A percentile compares a stretch with the other conserved stretches of the same genome.
Conservation (phyloP, 2,329 filamentous ascomycete genomes). For the Talaromyces sp. region DNA sequence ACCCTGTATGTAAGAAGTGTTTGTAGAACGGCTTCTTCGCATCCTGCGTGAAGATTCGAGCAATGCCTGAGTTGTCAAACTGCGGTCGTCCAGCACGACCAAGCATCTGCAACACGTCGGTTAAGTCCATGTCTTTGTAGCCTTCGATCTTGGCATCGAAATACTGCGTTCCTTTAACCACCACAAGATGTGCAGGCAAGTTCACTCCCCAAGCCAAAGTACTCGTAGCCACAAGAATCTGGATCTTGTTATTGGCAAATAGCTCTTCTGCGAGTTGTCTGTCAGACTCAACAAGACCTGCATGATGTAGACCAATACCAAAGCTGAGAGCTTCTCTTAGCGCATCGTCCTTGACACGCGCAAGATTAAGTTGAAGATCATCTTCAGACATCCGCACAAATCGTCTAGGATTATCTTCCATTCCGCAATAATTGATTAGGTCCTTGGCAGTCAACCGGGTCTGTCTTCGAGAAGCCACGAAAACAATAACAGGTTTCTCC, state of each 20-base stretch:
- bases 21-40: constrained; percentile 99
- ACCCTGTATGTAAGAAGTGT: constrained; percentile 96
- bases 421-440: constrained; percentile 92
- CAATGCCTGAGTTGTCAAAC: constrained; percentile 93
- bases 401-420: constrained; percentile 93
- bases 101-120: constrained; percentile 96
- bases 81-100: constrained; percentile 92
- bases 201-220: constrained; percentile 99
- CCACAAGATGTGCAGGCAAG: constrained; percentile 88
- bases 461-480: constrained; percentile 91
- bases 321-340: constrained; percentile 92
- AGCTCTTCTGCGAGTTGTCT: constrained; percentile 87
- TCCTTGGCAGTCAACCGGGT: constrained; percentile 93
- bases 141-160: constrained; percentile 97
- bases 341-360: constrained; percentile 86
- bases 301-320: constrained; percentile 94
- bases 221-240: constrained; percentile 91
- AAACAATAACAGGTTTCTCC: constrained; percentile 95
- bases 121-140: constrained; percentile 98
- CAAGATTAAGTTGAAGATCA: constrained; percentile 80
- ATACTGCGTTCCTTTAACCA: constrained; percentile 97
- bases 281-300: constrained; percentile 91
- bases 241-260: constrained; percentile 96
- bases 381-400: constrained; percentile 95
- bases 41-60: constrained; percentile 94